These are phyloP conservation scores for Coprinopsis cinerea DNA, from an alignment of 768 basidiomycete species.

Conservation along the genomic window DNA sequence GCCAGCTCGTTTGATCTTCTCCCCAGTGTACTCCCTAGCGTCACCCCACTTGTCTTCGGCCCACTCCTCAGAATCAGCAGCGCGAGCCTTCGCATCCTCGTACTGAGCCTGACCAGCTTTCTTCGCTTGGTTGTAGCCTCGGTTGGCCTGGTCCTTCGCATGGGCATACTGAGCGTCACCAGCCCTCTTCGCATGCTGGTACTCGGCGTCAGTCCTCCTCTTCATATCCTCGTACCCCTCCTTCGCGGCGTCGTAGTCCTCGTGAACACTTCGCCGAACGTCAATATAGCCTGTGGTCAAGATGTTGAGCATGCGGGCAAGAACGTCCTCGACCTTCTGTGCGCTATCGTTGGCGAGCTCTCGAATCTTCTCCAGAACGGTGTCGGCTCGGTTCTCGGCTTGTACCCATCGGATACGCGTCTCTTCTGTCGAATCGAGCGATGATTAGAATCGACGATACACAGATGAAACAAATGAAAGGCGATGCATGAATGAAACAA, in stretches of 20 bases:
- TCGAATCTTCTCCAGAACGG: constrained; percentile 52
- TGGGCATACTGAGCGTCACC: neutral
- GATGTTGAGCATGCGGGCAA: constrained; percentile 42
- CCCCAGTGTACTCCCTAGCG: constrained; percentile 28
- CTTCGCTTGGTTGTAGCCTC: constrained; percentile 1
- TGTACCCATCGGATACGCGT: constrained; percentile 77
- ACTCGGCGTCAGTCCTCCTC: constrained; percentile 6
- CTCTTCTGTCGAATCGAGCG: constrained; percentile 48
- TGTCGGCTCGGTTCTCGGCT: constrained; percentile 49
- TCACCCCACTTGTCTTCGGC: constrained; percentile 8
- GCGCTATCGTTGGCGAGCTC: constrained; percentile 64
- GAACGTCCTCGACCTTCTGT: constrained; percentile 70
- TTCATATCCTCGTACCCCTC: constrained; percentile 11
- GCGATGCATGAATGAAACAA: neutral
- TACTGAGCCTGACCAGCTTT: neutral
- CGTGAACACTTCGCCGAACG: neutral
- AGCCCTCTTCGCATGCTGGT: constrained; percentile 1
- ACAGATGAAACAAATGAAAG: neutral
- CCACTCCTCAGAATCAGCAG: neutral
- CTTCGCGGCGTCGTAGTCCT: constrained; percentile 8
- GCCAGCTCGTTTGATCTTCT: constrained; percentile 32
- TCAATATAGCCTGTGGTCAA: constrained; percentile 33
- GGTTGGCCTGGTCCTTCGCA: neutral
- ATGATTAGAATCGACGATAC: neutral
- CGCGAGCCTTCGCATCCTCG: neutral